Evolutionary conservation across 257 asterid species (phyloP).

Genomic region (Solanum gracilifrons): DNA sequence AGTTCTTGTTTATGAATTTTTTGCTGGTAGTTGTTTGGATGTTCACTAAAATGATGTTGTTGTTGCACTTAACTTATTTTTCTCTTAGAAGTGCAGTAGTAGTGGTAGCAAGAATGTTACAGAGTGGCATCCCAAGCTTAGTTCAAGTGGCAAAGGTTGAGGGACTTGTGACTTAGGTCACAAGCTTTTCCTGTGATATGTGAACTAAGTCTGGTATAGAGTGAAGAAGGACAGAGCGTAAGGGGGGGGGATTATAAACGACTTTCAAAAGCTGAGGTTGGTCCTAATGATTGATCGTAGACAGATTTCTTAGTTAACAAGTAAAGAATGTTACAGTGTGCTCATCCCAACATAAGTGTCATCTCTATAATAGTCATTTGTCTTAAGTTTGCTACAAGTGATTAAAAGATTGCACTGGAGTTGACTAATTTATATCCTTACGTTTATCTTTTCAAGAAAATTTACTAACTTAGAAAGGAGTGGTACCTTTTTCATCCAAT

Average conservation of each 20-base stretch:
- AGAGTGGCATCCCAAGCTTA: not conserved
- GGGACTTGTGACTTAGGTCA: not conserved
- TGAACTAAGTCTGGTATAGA: not conserved
- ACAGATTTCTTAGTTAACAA: not conserved
- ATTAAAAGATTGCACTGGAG: no score
- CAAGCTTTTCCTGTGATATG: not conserved
- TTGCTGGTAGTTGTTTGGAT: not conserved
- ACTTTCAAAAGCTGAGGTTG: not conserved
- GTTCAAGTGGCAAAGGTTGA: not conserved
- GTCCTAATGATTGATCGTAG: not conserved
- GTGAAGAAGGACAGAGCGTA: not conserved
- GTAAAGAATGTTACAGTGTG: no score
- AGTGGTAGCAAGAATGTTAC: not conserved
- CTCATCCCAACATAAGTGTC: no score
- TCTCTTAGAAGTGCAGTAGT: not conserved
- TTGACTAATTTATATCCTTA: no score
- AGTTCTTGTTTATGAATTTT: not conserved
- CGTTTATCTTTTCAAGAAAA: no score
- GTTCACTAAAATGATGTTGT: not conserved
- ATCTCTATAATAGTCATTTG: no score
- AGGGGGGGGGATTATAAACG: not conserved
- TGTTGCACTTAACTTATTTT: not conserved
- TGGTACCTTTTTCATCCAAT: no score
- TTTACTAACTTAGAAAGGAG: no score
- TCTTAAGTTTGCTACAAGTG: no score